These are phyloP conservation scores for Hypomontagnella monticulosa DNA, from an alignment of 495 filamentous ascomycete genomes.

Conservation along the genomic window DNA sequence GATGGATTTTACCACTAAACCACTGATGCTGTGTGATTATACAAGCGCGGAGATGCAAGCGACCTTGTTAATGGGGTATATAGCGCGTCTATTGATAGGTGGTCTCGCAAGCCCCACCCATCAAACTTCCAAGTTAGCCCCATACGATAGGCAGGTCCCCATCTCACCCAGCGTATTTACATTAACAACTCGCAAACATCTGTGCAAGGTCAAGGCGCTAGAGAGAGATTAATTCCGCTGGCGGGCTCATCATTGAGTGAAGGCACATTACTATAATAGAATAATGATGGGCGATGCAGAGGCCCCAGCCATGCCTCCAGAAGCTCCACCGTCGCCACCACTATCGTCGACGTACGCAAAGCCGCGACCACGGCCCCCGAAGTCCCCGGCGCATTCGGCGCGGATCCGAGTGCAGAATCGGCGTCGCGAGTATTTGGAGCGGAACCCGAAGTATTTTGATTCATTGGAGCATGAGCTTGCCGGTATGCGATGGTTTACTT, in stretches of 20 bases:
- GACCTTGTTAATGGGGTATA: too few relatives aligned
- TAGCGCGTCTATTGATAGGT: too few relatives aligned
- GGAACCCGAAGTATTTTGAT: constrained; percentile 52
- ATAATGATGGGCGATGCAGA: not conserved
- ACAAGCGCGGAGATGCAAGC: too few relatives aligned
- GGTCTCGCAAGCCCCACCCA: too few relatives aligned
- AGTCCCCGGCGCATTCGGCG: constrained; percentile 45
- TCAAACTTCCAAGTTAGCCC: too few relatives aligned
- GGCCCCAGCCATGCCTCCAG: constrained; percentile 20
- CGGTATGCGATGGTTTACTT: constrained; percentile 38
- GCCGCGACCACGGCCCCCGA: constrained; percentile 52
- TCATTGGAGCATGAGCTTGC: constrained; percentile 57
- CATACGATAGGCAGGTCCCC: too few relatives aligned
- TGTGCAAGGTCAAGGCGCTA: too few relatives aligned
- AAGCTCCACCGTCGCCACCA: constrained; percentile 27
- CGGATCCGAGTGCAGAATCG: constrained; percentile 55
- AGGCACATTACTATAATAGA: not conserved
- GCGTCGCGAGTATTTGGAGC: constrained; percentile 54
- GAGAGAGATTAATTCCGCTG: too few relatives aligned
- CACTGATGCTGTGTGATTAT: constrained; percentile 47
- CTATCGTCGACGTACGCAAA: constrained; percentile 32
- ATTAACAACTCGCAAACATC: too few relatives aligned
- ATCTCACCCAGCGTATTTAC: too few relatives aligned
- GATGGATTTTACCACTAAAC: constrained; percentile 65
- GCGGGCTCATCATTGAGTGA: not conserved